Conservation (phyloP, 805 yeast genomes). For the Pichia cabralensis region DNA sequence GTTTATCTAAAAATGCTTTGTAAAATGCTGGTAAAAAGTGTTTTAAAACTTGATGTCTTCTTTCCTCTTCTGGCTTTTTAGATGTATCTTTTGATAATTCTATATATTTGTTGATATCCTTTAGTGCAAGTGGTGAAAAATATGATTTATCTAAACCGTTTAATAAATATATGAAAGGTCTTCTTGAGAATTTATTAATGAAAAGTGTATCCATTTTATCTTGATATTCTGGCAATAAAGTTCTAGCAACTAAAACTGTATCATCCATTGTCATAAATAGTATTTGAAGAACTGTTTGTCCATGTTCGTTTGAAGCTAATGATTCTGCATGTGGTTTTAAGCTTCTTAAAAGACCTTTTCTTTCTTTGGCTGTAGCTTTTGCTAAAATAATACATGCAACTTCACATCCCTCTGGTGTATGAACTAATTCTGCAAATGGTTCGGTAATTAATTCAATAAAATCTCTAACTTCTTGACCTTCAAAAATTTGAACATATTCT, state of each 20-base stretch:
- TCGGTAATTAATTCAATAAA: conserved; percentile 76
- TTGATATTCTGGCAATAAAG: conserved; percentile 53
- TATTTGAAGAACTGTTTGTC: conserved; percentile 71
- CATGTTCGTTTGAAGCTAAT: conserved; percentile 75
- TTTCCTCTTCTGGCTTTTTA: conserved; percentile 71
- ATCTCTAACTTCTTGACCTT: conserved; percentile 61
- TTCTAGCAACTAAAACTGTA: conserved; percentile 70
- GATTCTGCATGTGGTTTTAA: conserved; percentile 70
- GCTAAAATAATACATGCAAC: conserved; percentile 80
- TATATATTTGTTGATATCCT: conserved; percentile 51
- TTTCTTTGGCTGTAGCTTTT: conserved; percentile 82
- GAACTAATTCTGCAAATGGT: conserved; percentile 90
- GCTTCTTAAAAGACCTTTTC: conserved; percentile 64
- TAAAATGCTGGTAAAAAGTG: conserved; percentile 60
- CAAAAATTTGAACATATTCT: conserved; percentile 69
- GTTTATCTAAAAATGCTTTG: conserved; percentile 39
- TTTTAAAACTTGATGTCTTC: conserved; percentile 60
- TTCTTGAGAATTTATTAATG: conserved; percentile 68
- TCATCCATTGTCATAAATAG: conserved; percentile 86
- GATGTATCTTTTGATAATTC: conserved; percentile 59
- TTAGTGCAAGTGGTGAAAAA: conserved; percentile 60
- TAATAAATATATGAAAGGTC: conserved; percentile 77
- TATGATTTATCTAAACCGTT: conserved; percentile 73
- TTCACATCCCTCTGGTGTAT: conserved; percentile 88
- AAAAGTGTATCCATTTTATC: conserved; percentile 45